phyloP scores from a whole-genome alignment of 1,284 basidiomycete species.

The Ganoderma multipileum region DNA sequence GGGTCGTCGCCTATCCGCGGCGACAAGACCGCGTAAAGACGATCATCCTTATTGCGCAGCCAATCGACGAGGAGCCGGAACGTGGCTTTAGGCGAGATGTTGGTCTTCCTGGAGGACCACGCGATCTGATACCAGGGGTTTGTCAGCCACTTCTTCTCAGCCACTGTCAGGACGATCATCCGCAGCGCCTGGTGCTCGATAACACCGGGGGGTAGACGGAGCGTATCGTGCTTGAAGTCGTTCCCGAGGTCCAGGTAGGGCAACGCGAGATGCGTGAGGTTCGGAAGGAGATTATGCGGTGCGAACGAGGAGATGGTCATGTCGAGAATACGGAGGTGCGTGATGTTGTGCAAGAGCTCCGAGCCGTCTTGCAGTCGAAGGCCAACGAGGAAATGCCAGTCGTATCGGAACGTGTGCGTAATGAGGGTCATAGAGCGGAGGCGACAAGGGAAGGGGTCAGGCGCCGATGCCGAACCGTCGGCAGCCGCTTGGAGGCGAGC shows the following conservation, averaged over 20 bases:
- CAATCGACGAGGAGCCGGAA: constrained; percentile 31
- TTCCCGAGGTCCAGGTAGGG: constrained; percentile 37
- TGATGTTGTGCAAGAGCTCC: constrained; percentile 34
- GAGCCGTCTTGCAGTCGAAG: constrained; percentile 22
- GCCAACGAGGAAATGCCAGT: constrained; percentile 36
- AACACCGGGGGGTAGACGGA: constrained; percentile 33
- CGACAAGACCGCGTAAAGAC: constrained; percentile 32
- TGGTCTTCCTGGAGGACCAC: constrained; percentile 19
- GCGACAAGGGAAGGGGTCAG: constrained; percentile 17
- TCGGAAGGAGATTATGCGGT: constrained; percentile 36
- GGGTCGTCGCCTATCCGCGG: constrained; percentile 24
- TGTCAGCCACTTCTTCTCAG: constrained; percentile 32
- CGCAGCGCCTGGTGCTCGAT: constrained; percentile 27
- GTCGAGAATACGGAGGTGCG: constrained; percentile 36
- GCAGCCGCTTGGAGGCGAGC: neutral
- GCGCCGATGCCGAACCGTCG: neutral
- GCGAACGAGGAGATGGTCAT: constrained; percentile 34
- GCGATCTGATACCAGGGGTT: constrained; percentile 34
- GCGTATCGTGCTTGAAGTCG: constrained; percentile 24
- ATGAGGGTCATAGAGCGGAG: constrained; percentile 34
- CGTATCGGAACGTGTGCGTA: constrained; percentile 36
- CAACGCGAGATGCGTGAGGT: constrained; percentile 38
- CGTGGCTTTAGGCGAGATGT: constrained; percentile 28
- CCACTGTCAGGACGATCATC: constrained; percentile 38
- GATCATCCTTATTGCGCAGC: constrained; percentile 31